Base-by-base conservation (phyloP, 2,329 filamentous ascomycete genomes). In the Aspergillus sp. region DNA sequence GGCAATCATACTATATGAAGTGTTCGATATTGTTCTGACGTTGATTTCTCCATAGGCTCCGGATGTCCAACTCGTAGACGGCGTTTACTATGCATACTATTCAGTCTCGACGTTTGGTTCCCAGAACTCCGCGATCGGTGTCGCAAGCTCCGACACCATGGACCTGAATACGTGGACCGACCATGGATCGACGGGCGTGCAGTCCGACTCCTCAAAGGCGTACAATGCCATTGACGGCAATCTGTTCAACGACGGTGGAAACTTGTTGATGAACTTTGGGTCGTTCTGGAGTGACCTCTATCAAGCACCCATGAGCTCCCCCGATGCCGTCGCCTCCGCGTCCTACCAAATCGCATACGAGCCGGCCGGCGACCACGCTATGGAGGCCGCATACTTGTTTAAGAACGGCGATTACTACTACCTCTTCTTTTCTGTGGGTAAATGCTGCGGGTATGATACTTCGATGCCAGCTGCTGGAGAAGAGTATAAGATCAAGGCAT, bases 261-360 rank as follows among this genome's bases (percentile, higher is more conserved):
- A 58, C 2, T 81, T 80, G 63, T 79, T 80, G 57, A 73, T 87
- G 68, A 84, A 79, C 59, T 90, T 89, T 61, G 88, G 87, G 22
- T 88, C 84, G 12, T 90, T 89, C 79, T 91, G 86, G 86, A 71
- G 75, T 6, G 82, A 86, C 66, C 79, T 90, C 58, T 88, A 84
- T 74, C 83, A 85, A 66, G 83, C 84, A 1, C 68, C 76, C 37
- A 80, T 89, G 68, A 67, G 68, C 3, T 63, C 63, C 1, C 74
- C 74, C 5, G 67, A 68, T 2, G 70, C 67, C 39, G 63, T 67
- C 3, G 64, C 69, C 1, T 66, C 68, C 1, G 66, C 71, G 11
- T 71, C 80, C 0, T 73, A 77, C 57, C 79, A 86, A 51, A 72
- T 88, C 51, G 79, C 82, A 2, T 87, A 80, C 70, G 77, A 86